Conservation (phyloP, 257 asterid species). For the Solanum stenotomum region DNA sequence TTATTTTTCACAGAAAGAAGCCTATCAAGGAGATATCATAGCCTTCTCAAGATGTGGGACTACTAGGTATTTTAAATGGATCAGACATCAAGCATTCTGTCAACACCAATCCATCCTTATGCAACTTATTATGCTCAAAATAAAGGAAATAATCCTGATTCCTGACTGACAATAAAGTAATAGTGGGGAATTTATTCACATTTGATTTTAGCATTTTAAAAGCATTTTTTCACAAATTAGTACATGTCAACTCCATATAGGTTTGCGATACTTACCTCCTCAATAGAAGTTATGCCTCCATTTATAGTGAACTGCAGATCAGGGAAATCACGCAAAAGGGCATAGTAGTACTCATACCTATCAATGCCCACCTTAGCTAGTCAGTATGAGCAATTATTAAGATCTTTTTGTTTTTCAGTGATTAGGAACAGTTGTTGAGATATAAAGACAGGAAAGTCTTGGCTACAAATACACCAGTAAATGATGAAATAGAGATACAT, state of each 20-base stretch:
- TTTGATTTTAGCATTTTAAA: not conserved
- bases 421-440: not conserved
- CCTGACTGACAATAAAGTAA: not conserved
- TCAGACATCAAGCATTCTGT: not conserved
- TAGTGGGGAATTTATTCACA: not conserved
- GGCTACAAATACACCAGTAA: not conserved
- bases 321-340: constrained; percentile 94
- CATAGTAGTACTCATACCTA: constrained; percentile 94
- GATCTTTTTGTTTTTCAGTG: not conserved
- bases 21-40: not conserved
- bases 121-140: not conserved
- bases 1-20: not conserved
- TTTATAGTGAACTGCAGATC: constrained; percentile 81
- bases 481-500: not conserved
- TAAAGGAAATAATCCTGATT: not conserved
- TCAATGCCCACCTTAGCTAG: not conserved
- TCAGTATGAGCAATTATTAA: not conserved
- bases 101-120: not conserved
- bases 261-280: constrained; percentile 49
- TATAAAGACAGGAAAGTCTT: not conserved
- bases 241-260: not conserved
- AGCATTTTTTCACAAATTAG: not conserved
- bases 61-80: not conserved
- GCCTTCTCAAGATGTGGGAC: not conserved
- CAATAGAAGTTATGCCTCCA: constrained; percentile 83